Evolutionary conservation across 495 filamentous ascomycete species (phyloP), one percentile per base, ranked within the genome.

Genomic region (Aspergillus sclerotioniger): DNA sequence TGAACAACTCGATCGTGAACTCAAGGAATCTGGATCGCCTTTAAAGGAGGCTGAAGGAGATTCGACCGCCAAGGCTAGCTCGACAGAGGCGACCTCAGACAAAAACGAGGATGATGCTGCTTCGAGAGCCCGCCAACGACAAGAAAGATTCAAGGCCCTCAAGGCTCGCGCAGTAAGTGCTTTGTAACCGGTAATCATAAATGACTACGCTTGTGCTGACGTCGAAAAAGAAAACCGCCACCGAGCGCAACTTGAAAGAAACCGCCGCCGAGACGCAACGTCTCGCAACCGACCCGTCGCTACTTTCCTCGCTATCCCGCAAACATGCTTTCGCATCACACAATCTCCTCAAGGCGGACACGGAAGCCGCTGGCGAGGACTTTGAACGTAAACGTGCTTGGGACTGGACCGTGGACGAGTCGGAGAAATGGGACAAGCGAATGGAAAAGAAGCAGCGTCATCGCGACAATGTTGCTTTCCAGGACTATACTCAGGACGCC

Each of bases 371-470:
- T 0, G 92, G 93, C 10, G 90, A 90, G 60, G 92, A 97, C 71
- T 98, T 97, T 66, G 95, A 98, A 74, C 88, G 94, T 56, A 97
- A 98, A 76, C 86, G 95, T 29, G 92, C 93, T 1, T 98, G 94
- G 94, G 95, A 98, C 72, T 98, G 93, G 92, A 98, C 94, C 0
- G 76, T 92, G 15, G 94, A 97, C 25, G 94, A 98, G 73, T 85
- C 84, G 47, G 94, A 96, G 75, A 84, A 85, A 54, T 98, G 94
- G 94, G 94, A 98, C 68, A 86, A 85, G 71, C 85, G 91, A 19
- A 79, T 92, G 76, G 87, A 84, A 58, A 96, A 96, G 82, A 95
- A 92, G 76, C 86, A 84, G 59, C 80, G 83, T 25, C 90, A 90
- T 69, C 83, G 89, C 51, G 90, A 96, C 61, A 84, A 92, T 67